Evolutionary conservation across 2,329 filamentous ascomycete species (phyloP).

Genomic region (Colletotrichum sp.): DNA sequence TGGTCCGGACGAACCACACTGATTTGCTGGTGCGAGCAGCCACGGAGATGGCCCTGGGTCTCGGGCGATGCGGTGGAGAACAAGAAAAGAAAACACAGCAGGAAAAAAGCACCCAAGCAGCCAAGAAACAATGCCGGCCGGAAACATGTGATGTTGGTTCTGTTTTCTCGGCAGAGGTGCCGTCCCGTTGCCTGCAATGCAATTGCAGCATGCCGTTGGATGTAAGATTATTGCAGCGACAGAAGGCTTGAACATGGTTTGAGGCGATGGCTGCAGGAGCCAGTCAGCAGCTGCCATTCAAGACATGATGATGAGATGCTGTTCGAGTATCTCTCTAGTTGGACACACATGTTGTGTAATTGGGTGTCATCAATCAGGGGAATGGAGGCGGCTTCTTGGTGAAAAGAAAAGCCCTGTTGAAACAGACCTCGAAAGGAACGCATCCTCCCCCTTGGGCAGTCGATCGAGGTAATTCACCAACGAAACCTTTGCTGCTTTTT

Average conservation of each 20-base stretch:
- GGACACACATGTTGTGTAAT: neutral
- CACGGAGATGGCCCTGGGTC: neutral
- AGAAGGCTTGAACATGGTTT: neutral
- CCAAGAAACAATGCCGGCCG: neutral
- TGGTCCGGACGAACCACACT: conserved; percentile 2
- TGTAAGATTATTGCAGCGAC: neutral
- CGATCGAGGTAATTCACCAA: neutral
- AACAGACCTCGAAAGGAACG: neutral
- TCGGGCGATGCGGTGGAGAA: neutral
- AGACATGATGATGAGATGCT: neutral
- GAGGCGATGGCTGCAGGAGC: neutral
- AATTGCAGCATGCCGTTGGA: neutral
- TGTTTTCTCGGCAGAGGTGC: neutral
- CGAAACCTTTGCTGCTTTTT: neutral
- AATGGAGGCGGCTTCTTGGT: neutral
- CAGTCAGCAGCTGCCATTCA: neutral
- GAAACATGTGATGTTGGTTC: neutral
- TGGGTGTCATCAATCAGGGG: neutral
- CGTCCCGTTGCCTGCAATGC: neutral
- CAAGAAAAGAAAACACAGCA: neutral
- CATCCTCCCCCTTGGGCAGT: neutral
- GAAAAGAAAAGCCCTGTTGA: neutral
- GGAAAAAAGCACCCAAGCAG: neutral
- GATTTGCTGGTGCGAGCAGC: neutral
- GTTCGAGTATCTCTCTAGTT: neutral